Conservation (phyloP, 768 basidiomycete species). For the Butyriboletus loyo region DNA sequence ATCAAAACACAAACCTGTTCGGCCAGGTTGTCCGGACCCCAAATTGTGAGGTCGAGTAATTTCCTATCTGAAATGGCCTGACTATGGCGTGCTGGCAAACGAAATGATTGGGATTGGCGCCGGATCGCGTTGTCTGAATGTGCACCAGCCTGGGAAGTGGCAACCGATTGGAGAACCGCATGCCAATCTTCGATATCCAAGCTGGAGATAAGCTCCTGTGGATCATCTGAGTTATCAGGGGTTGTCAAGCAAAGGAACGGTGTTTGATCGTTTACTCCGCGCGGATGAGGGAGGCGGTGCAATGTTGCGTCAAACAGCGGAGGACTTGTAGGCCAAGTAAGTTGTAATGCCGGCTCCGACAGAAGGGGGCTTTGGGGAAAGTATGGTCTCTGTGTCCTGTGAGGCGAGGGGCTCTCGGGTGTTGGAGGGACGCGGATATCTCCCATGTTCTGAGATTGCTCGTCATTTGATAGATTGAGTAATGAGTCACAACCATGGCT, state of each 20-base stretch:
- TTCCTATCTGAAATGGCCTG: background rate
- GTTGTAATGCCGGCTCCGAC: background rate
- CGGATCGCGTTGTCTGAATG: background rate
- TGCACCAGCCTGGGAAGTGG: background rate
- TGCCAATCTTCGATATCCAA: conserved; percentile 28
- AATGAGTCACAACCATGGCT: conserved; percentile 6
- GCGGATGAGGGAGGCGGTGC: conserved; percentile 35
- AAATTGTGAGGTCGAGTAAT: conserved; percentile 34
- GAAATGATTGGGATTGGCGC: conserved; percentile 1
- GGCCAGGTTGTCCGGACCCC: conserved; percentile 69
- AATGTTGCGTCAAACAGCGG: background rate
- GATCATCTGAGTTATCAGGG: conserved; percentile 31
- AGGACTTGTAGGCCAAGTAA: background rate
- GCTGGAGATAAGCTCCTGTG: conserved; percentile 28
- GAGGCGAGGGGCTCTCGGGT: conserved; percentile 30
- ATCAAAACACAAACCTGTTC: conserved; percentile 82
- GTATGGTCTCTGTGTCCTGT: background rate
- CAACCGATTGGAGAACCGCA: conserved; percentile 1
- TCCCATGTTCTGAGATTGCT: conserved; percentile 2
- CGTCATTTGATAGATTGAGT: conserved; percentile 4
- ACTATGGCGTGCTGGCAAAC: conserved; percentile 24
- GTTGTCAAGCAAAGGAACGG: conserved; percentile 35
- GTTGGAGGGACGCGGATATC: conserved; percentile 23
- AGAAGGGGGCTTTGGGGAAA: background rate
- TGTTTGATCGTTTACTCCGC: conserved; percentile 39